Evolutionary conservation across 2,329 filamentous ascomycete species (phyloP).

Genomic region (Colletotrichum lini): DNA sequence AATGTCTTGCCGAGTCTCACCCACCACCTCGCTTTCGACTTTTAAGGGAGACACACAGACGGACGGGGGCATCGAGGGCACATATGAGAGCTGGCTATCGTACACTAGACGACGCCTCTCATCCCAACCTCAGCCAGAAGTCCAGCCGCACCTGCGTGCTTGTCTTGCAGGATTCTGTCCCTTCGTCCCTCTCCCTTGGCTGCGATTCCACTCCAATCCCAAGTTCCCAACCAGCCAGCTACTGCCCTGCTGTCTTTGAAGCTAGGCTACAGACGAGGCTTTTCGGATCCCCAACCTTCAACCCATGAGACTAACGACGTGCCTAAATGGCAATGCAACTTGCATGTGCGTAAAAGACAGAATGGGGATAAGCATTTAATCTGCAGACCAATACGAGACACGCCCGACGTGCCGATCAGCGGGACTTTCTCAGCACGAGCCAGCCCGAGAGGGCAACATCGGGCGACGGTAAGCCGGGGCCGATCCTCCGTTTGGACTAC

Average conservation of each 20-base stretch:
- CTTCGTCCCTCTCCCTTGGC: background rate
- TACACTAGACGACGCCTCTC: background rate
- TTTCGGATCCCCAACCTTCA: constrained; percentile 1
- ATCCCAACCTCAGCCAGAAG: background rate
- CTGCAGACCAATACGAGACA: constrained; percentile 37
- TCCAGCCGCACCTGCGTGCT: background rate
- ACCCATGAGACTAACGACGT: background rate
- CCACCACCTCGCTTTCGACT: background rate
- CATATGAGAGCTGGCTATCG: background rate
- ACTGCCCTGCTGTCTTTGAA: background rate
- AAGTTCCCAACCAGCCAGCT: too few relatives aligned
- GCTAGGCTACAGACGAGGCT: background rate
- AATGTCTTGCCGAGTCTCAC: constrained; percentile 7
- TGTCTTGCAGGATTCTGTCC: background rate
- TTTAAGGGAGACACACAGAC: constrained; percentile 1
- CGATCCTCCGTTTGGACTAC: constrained; percentile 11
- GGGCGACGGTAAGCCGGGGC: constrained; percentile 5
- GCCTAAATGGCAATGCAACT: background rate
- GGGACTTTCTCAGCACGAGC: constrained; percentile 20
- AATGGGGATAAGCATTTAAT: constrained; percentile 28
- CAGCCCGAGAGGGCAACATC: constrained; percentile 7
- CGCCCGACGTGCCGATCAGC: constrained; percentile 29
- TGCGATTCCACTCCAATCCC: background rate
- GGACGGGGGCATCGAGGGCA: background rate
- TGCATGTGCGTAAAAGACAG: background rate